Evolutionary conservation across 2,329 filamentous ascomycete species (phyloP), one percentile per base, ranked within the genome.

Genomic region (Pyrenophora graminea): DNA sequence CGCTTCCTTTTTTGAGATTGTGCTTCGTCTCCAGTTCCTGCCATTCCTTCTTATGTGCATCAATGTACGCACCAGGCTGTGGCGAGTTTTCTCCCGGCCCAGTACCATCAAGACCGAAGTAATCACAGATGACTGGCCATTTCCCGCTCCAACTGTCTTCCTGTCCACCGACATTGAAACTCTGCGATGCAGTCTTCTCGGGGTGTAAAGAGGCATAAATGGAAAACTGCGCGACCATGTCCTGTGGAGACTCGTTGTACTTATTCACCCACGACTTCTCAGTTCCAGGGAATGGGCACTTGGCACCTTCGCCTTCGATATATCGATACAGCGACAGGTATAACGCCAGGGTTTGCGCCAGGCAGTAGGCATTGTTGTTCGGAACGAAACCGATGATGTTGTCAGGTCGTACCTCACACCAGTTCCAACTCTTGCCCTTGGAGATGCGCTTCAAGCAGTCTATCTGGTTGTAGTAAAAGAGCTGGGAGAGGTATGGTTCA

Each of bases 111-210:
- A 80, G 62, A 2, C 75, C 74, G 64, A 79, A 79, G 56, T 78
- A 79, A 6, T 74, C 69, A 58, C 74, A 77, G 38, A 79, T 74
- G 5, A 77, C 58, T 2, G 76, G 75, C 77, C 77, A 80, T 58
- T 78, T 78, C 9, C 64, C 57, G 13, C 69, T 71, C 77, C 77
- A 79, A 2, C 68, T 71, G 4, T 67, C 54, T 27, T 71, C 64
- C 44, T 69, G 73, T 19, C 78, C 76, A 8, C 74, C 76, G 1
- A 73, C 71, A 49, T 79, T 79, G 62, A 73, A 80, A 65, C 67
- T 66, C 46, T 74, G 63, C 13, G 67, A 72, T 9, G 70, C 67
- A 2, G 69, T 73, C 44, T 64, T 67, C 39, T 76, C 73, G 1
- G 75, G 74, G 36, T 75, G 67, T 33, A 79, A 62, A 12, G 72